A percentile compares a stretch with the other conserved stretches of the same genome.
phyloP scores from a whole-genome alignment of 495 filamentous ascomycete genomes.

The Aspergillus sclerotiicarbonarius region DNA sequence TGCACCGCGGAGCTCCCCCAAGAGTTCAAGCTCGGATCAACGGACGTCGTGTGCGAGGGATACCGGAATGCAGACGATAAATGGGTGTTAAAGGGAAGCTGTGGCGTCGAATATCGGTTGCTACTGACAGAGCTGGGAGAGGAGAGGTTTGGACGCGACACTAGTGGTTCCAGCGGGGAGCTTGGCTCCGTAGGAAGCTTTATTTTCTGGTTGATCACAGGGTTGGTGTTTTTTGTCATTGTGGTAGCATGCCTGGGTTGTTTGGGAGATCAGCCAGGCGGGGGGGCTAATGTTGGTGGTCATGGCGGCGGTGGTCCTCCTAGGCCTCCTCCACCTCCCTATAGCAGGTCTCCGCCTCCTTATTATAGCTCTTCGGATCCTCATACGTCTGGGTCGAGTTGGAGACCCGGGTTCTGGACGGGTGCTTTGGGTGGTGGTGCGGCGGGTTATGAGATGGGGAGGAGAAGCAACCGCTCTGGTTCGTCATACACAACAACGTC shows the following conservation, averaged over 20 bases:
- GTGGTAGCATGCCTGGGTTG: slow-evolving; percentile 23
- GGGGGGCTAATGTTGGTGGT: slow-evolving; percentile 47
- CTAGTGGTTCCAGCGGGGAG: slow-evolving; percentile 14
- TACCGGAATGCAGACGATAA: slow-evolving; percentile 72
- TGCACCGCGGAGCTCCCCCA: slow-evolving; percentile 76
- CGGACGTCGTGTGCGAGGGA: slow-evolving; percentile 92
- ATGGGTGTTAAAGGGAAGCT: slow-evolving; percentile 84
- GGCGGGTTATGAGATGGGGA: slow-evolving; percentile 66
- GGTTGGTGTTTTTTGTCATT: slow-evolving; percentile 37
- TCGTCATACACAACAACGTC: slow-evolving; percentile 19
- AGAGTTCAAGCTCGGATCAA: slow-evolving; percentile 84
- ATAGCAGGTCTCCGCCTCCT: slow-evolving; percentile 33
- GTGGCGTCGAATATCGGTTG: slow-evolving; percentile 89
- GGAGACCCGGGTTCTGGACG: slow-evolving; percentile 87
- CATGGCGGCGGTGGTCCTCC: slow-evolving; percentile 50
- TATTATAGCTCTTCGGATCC: slow-evolving; percentile 10
- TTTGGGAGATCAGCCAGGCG: slow-evolving; percentile 26
- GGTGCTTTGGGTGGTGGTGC: slow-evolving; percentile 71
- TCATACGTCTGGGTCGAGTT: slow-evolving; percentile 46
- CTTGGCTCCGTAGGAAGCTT: slow-evolving; percentile 22
- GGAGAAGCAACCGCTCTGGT: slow-evolving; percentile 34
- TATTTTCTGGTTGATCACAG: slow-evolving; percentile 52
- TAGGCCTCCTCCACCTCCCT: slow-evolving; percentile 62
- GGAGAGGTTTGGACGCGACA: slow-evolving; percentile 55
- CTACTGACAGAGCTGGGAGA: slow-evolving; percentile 79